Evolutionary conservation across 139 green algal genomes (phyloP).

Genomic region (Volvox reticuliferus): DNA sequence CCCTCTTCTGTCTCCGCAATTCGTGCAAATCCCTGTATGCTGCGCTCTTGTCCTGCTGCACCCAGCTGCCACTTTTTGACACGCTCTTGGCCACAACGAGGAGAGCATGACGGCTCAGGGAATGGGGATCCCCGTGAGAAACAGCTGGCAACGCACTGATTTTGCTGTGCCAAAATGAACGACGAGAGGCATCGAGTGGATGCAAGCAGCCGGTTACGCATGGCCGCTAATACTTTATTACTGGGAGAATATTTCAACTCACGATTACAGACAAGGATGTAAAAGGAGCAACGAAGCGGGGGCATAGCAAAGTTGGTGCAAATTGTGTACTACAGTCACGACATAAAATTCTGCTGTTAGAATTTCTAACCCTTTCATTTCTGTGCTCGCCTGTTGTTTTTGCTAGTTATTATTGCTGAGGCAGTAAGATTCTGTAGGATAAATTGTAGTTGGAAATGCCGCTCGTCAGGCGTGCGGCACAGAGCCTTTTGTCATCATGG

Average conservation of each 20-base stretch:
- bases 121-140: neutral
- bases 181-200: neutral
- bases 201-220: neutral
- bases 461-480: conserved; percentile 46
- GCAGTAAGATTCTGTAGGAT: neutral
- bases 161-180: neutral
- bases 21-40: conserved; percentile 46
- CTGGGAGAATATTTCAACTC: neutral
- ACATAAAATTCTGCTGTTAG: neutral
- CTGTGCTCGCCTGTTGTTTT: neutral
- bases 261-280: too few relatives aligned
- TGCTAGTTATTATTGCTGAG: neutral
- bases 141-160: neutral
- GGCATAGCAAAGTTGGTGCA: neutral
- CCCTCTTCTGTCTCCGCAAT: conserved; percentile 62
- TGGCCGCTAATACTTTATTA: neutral
- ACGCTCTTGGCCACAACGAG: neutral
- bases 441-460: conserved; percentile 34
- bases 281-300: too few relatives aligned
- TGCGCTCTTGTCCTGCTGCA: neutral
- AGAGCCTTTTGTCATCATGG: conserved; percentile 29
- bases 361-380: neutral
- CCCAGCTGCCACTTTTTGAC: neutral
- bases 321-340: neutral
- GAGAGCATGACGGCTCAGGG: conserved; percentile 11